Evolutionary conservation across 371 early-diverging fungal genomes (phyloP).

Genomic region (Catenaria anguillulae): DNA sequence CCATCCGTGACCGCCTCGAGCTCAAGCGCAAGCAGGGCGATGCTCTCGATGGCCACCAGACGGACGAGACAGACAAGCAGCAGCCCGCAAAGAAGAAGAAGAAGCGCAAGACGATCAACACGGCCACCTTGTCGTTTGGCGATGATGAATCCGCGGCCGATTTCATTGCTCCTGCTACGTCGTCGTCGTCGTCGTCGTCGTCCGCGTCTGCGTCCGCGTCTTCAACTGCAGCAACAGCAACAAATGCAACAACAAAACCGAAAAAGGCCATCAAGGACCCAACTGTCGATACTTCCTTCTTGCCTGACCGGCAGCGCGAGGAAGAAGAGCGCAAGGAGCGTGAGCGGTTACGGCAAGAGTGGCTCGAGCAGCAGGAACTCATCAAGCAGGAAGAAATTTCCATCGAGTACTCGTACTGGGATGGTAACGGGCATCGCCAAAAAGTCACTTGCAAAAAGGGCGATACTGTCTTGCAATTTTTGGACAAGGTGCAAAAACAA

Average conservation of each 20-base stretch:
- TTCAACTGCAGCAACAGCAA: constrained; percentile 2
- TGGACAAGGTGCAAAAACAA: constrained; percentile 66
- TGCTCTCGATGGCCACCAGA: constrained; percentile 23
- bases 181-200: constrained; percentile 2
- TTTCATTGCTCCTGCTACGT: background rate
- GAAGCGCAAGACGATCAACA: constrained; percentile 7
- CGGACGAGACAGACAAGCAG: background rate
- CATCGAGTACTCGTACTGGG: constrained; percentile 52
- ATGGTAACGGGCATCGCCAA: constrained; percentile 85
- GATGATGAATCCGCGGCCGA: constrained; percentile 1
- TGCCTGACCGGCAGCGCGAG: constrained; percentile 84
- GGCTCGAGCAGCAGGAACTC: constrained; percentile 62
- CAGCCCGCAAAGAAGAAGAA: constrained; percentile 8
- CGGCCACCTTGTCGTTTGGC: background rate
- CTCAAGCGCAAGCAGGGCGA: constrained; percentile 39
- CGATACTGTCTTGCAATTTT: constrained; percentile 69
- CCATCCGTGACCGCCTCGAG: constrained; percentile 62
- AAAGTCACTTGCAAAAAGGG: constrained; percentile 75
- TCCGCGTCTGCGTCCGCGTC: background rate
- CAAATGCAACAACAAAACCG: no score
- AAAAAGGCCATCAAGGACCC: constrained; percentile 67
- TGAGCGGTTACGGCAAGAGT: constrained; percentile 58
- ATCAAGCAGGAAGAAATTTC: constrained; percentile 34
- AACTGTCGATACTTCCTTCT: constrained; percentile 75
- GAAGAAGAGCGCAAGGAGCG: constrained; percentile 53